phyloP scores from a whole-genome alignment of 129 eudicot genomes.

The Artemisia tridentata region DNA sequence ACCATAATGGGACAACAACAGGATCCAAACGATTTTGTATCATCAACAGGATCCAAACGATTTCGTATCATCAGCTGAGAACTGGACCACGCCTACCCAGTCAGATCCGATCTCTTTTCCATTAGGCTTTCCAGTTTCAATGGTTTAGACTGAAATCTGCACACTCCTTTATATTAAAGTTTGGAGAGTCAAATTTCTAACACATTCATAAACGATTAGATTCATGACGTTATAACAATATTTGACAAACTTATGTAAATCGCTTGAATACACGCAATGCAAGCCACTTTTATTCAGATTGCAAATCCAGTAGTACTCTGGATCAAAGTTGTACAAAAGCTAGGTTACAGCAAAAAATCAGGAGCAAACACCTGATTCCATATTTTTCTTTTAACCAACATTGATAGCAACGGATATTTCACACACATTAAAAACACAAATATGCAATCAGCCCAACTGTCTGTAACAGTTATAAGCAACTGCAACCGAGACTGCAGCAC shows the following conservation, averaged over 20 bases:
- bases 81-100: no score
- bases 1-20: no score
- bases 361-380: slow-evolving; percentile 18
- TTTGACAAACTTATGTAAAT: neutral
- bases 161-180: no score
- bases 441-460: slow-evolving; percentile 38
- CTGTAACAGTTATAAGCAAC: slow-evolving; percentile 79
- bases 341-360: slow-evolving; percentile 21
- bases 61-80: no score
- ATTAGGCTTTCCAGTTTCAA: no score
- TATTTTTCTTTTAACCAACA: slow-evolving; percentile 5
- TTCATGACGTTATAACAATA: no score
- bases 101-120: no score
- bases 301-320: slow-evolving; percentile 9
- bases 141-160: no score
- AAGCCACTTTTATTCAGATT: slow-evolving; percentile 31
- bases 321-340: slow-evolving; percentile 16
- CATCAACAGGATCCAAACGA: no score
- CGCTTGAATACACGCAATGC: slow-evolving; percentile 10
- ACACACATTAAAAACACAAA: slow-evolving; percentile 20
- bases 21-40: no score
- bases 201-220: no score
- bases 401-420: slow-evolving; percentile 5
- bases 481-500: slow-evolving; percentile 82
- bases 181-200: no score